Evolutionary conservation across 129 eudicot genomes (phyloP).

Genomic region (Erigeron canadensis): DNA sequence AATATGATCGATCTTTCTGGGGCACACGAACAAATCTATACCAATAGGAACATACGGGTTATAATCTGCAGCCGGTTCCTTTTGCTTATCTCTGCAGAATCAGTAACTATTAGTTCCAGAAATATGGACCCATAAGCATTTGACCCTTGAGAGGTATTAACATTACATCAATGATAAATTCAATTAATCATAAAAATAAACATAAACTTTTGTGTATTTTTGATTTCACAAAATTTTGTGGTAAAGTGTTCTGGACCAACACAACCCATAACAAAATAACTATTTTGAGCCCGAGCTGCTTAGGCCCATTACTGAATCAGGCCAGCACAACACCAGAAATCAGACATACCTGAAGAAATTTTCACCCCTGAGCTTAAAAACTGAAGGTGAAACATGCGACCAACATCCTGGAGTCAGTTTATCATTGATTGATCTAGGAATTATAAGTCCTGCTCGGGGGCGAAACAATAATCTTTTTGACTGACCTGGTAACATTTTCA

Average conservation of each 20-base stretch:
- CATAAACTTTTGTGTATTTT: too few relatives aligned
- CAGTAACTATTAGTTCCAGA: neutral
- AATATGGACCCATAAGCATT: too few relatives aligned
- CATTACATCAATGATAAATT: too few relatives aligned
- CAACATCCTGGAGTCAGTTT: conserved; percentile 54
- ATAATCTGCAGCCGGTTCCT: conserved; percentile 57
- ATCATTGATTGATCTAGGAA: conserved; percentile 45
- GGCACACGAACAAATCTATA: conserved; percentile 61
- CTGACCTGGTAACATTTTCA: conserved; percentile 37
- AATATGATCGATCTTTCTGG: conserved; percentile 69
- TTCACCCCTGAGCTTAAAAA: conserved; percentile 74
- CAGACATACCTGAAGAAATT: conserved; percentile 60
- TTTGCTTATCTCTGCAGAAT: conserved; percentile 69
- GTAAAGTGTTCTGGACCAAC: too few relatives aligned
- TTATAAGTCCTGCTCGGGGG: conserved; percentile 51
- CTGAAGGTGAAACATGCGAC: conserved; percentile 65
- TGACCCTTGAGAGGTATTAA: neutral
- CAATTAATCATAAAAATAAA: too few relatives aligned
- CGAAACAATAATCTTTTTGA: conserved; percentile 41
- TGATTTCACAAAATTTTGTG: too few relatives aligned
- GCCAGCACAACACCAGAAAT: neutral
- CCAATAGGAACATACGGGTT: conserved; percentile 79
- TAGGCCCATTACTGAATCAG: neutral
- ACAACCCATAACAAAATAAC: too few relatives aligned
- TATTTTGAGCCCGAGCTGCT: too few relatives aligned